Percentiles rank a stretch among this genome's conserved stretches.
phyloP scores from a whole-genome alignment of 192 early-diverging fungal species.

The Podila clonocystis region DNA sequence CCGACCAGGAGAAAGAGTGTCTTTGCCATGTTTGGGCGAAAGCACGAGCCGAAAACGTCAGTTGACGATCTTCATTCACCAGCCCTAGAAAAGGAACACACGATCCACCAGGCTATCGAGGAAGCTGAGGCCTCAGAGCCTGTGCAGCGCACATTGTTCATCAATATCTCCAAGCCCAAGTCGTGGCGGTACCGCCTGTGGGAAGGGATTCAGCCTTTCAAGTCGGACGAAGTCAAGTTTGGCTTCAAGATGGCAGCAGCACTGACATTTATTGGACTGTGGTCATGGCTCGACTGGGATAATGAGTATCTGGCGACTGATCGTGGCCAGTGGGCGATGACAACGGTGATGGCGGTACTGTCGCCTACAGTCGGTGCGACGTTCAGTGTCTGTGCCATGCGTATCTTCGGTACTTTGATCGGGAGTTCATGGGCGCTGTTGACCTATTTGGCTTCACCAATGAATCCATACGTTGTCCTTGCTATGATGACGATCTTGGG shows the following conservation, averaged over 20 bases:
- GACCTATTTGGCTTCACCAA: conserved; percentile 4
- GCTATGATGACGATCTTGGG: conserved; percentile 8
- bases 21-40: background rate
- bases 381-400: conserved; percentile 37
- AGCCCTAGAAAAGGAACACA: no score
- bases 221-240: conserved; percentile 52
- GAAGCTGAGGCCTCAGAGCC: background rate
- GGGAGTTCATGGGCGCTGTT: conserved; percentile 48
- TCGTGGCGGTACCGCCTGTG: conserved; percentile 45
- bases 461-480: conserved; percentile 7
- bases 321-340: conserved; percentile 54
- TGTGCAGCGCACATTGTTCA: background rate
- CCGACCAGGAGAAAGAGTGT: background rate
- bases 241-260: conserved; percentile 55
- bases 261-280: conserved; percentile 37
- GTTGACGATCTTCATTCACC: no score
- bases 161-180: conserved; percentile 4
- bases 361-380: conserved; percentile 50
- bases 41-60: no score
- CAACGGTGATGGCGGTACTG: conserved; percentile 36
- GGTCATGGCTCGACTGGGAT: conserved; percentile 44
- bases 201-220: conserved; percentile 23
- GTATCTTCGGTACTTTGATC: conserved; percentile 51
- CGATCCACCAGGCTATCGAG: background rate
- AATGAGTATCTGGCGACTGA: conserved; percentile 9